phyloP scores from a whole-genome alignment of 2,329 filamentous ascomycete species.

The Cordyceps militaris region DNA sequence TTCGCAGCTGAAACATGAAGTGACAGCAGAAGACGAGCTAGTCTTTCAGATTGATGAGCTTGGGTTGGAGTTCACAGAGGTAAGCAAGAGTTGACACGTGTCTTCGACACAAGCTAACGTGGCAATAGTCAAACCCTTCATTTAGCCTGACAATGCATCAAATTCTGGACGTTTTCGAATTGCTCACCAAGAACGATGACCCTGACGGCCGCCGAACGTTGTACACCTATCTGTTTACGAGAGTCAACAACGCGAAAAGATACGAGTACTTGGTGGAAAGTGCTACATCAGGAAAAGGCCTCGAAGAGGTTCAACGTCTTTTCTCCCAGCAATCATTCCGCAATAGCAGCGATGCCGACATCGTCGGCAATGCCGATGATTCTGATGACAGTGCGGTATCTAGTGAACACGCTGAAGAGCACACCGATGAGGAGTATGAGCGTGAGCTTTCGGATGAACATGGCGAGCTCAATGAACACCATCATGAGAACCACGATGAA shows the following conservation, averaged over 20 bases:
- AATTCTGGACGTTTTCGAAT: constrained; percentile 36
- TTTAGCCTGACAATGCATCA: constrained; percentile 33
- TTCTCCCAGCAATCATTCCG: constrained; percentile 20
- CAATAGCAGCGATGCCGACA: constrained; percentile 1
- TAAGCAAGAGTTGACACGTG: constrained; percentile 21
- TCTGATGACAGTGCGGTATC: constrained; percentile 15
- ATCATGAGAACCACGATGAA: constrained; percentile 14
- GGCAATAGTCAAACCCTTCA: constrained; percentile 29
- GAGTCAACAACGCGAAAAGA: constrained; percentile 32
- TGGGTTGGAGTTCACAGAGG: constrained; percentile 46
- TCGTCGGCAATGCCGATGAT: background rate
- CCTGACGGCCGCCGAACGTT: constrained; percentile 30
- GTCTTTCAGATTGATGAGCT: constrained; percentile 46
- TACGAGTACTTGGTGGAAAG: constrained; percentile 35
- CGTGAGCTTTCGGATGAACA: background rate
- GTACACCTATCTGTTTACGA: constrained; percentile 37
- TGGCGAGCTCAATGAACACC: constrained; percentile 15
- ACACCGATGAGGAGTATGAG: constrained; percentile 18
- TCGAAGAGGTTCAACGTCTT: constrained; percentile 34
- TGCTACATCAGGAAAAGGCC: constrained; percentile 33
- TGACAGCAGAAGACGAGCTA: constrained; percentile 40
- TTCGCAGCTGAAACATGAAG: constrained; percentile 38
- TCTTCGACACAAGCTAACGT: constrained; percentile 20
- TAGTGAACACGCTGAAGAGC: constrained; percentile 15
- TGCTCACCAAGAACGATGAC: constrained; percentile 38